Base-by-base conservation (phyloP, 768 basidiomycete species). In the Nidularia sp. region DNA sequence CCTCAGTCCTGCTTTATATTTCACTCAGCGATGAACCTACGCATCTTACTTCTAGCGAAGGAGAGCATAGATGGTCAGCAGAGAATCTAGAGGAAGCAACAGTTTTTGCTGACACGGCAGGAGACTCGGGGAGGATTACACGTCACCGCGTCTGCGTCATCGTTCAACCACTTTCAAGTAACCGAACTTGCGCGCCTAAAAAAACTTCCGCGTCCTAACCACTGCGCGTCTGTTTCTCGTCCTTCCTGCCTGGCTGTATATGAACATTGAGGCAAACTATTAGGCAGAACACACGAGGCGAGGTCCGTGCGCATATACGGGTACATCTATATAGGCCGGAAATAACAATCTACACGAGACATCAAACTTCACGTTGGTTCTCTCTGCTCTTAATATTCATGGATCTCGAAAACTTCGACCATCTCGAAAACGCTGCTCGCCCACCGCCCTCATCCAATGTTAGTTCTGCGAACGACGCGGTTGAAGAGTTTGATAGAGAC, bases 391-490 rank as follows among this genome's bases (percentile, higher is more conserved):
- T 18, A 18, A 18, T 18, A 39, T 50, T 31, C 31, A 59, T 62
- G 58, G 58, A 62, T 52, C 49, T 58, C 18, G 57, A 60, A 48
- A 53, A 56, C 34, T 62, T 62, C 49, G 51, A 59, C 53, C 9
- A 39, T 48, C 36, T 39, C 8, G 36, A 39, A 39, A 39, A n/a
- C 9, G n/a, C 36, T n/a, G 8, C 36, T 8, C 36, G 36, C 8
- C 36, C n/a, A 39, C 36, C n/a, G 36, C 36, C 36, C 36, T 18
- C 18, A 39, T 9, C 36, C 36, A 9, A 39, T 39, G n/a, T n/a
- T 9, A 39, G 18, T 18, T 39, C 36, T 8, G 42, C 55, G 13
- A 22, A 51, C 18, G 56, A 51, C n/a, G 49, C 53, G 7, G 41
- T 62, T 4, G 46, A 56, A 9, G 18, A 39, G 6, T 49, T 59